Conservation (phyloP, 129 eudicot genomes). For the Centrapalus pauciflorus region DNA sequence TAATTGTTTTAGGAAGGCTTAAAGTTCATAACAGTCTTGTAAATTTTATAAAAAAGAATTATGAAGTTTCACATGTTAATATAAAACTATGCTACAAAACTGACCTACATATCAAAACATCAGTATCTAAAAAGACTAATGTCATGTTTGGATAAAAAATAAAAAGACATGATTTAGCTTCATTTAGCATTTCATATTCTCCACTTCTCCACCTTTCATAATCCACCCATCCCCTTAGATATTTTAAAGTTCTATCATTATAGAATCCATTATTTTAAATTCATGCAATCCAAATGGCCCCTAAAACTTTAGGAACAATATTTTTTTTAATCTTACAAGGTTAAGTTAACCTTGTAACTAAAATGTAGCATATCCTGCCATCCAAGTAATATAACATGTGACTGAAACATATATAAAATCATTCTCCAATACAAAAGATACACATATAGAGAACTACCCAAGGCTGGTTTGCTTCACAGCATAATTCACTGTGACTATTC, state of each 20-base stretch:
- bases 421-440: not conserved
- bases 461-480: not conserved
- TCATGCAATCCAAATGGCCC: conserved; percentile 2
- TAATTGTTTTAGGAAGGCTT: not conserved
- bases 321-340: not conserved
- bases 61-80: not conserved
- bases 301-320: not conserved
- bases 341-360: not conserved
- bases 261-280: too few relatives aligned
- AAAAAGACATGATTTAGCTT: not conserved
- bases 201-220: too few relatives aligned
- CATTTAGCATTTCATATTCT: too few relatives aligned
- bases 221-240: too few relatives aligned
- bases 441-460: not conserved
- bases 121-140: not conserved
- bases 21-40: not conserved
- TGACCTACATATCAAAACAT: too few relatives aligned
- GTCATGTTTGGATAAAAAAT: not conserved
- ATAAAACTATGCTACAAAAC: conserved; percentile 1
- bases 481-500: not conserved
- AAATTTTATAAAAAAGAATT: not conserved
- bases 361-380: not conserved
- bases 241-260: too few relatives aligned
- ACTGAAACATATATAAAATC: not conserved
- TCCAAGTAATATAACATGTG: not conserved